Evolutionary conservation across 2,329 filamentous ascomycete genomes (phyloP).

Genomic region (Tolypocladium ophioglossoides): DNA sequence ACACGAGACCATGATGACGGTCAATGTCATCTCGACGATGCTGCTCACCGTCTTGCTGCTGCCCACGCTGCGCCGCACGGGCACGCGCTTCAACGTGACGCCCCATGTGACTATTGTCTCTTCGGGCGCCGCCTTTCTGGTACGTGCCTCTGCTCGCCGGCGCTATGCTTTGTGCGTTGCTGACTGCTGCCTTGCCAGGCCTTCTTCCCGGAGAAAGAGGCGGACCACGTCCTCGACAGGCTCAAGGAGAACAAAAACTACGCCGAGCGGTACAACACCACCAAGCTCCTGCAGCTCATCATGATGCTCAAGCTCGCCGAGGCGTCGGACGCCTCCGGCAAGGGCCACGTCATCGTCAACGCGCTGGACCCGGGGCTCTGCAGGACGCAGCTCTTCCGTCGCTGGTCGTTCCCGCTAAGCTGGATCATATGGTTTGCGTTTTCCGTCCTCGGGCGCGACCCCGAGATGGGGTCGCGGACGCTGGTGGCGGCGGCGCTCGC

Average conservation of each 20-base stretch:
- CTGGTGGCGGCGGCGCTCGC: conserved; percentile 26
- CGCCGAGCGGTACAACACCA: conserved; percentile 15
- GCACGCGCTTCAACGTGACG: conserved; percentile 17
- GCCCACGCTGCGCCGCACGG: conserved; percentile 27
- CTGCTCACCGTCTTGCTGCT: conserved; percentile 32
- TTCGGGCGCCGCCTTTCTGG: conserved; percentile 20
- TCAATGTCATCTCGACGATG: conserved; percentile 37
- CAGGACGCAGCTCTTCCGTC: conserved; percentile 26
- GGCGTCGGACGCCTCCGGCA: conserved; percentile 16
- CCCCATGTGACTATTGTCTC: conserved; percentile 28
- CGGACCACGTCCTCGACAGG: conserved; percentile 19
- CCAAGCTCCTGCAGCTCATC: conserved; percentile 21
- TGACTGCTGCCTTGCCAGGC: conserved; percentile 9
- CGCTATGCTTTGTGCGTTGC: background rate
- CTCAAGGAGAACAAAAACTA: conserved; percentile 15
- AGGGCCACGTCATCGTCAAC: conserved; percentile 26
- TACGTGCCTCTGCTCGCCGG: background rate
- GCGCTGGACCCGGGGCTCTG: conserved; percentile 30
- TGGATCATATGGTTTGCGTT: conserved; percentile 7
- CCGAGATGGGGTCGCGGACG: conserved; percentile 29
- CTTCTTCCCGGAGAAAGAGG: conserved; percentile 20
- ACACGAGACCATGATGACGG: conserved; percentile 29
- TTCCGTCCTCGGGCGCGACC: conserved; percentile 20
- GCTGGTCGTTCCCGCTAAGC: conserved; percentile 17
- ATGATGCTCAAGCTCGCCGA: conserved; percentile 21